These are phyloP conservation scores for Gentiana macrophylla DNA, from an alignment of 257 asterid genomes.

Conservation along the genomic window DNA sequence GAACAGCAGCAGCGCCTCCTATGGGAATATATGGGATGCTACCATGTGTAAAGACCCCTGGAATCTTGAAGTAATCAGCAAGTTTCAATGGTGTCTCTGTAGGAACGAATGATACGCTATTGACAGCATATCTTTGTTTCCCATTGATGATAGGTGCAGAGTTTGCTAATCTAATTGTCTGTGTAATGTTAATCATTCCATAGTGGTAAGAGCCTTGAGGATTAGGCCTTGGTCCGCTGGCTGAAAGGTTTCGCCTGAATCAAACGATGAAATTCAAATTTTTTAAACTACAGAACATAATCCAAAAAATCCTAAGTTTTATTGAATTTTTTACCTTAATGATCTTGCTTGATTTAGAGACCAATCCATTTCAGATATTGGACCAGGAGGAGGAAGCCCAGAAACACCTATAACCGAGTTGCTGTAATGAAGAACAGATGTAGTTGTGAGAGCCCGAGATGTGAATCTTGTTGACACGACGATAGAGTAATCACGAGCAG, in stretches of 20 bases:
- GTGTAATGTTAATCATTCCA: slow-evolving; percentile 56
- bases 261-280: slow-evolving; percentile 13
- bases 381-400: slow-evolving; percentile 7
- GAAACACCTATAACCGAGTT: slow-evolving; percentile 7
- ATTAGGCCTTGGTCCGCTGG: slow-evolving; percentile 77
- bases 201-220: slow-evolving; percentile 82
- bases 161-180: slow-evolving; percentile 45
- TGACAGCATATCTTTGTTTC: slow-evolving; percentile 25
- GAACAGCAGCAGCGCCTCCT: neutral
- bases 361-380: slow-evolving; percentile 10
- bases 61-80: slow-evolving; percentile 44
- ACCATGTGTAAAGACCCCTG: slow-evolving; percentile 1
- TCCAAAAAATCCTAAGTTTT: neutral
- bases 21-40: slow-evolving; percentile 2
- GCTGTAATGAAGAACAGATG: slow-evolving; percentile 7
- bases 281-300: slow-evolving; percentile 1
- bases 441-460: slow-evolving; percentile 1
- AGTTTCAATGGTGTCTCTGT: slow-evolving; percentile 45
- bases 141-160: slow-evolving; percentile 29
- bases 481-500: slow-evolving; percentile 7
- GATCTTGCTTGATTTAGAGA: slow-evolving; percentile 11
- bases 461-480: slow-evolving; percentile 8
- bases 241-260: slow-evolving; percentile 51
- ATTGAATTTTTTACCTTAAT: neutral
- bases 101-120: slow-evolving; percentile 21